Evolutionary conservation across 2,329 filamentous ascomycete species (phyloP).

Genomic region (Orbilia javanica): DNA sequence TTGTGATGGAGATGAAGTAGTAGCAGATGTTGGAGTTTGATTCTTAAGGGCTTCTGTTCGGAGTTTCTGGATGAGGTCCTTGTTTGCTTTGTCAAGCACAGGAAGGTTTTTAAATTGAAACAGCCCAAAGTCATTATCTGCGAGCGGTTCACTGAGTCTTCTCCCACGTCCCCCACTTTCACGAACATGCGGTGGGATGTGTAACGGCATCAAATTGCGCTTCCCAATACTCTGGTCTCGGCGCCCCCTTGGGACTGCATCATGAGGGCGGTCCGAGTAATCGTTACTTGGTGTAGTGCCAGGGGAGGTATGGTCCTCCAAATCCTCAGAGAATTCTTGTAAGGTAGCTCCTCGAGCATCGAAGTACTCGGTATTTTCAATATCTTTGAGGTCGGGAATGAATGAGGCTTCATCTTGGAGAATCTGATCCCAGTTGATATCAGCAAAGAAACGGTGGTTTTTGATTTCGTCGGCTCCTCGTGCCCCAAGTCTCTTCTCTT

Average conservation of each 20-base stretch:
- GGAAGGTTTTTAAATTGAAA: conserved; percentile 98
- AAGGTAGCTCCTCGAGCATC: conserved; percentile 90
- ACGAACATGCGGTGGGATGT: conserved; percentile 95
- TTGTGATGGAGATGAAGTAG: conserved; percentile 62
- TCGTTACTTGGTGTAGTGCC: conserved; percentile 77
- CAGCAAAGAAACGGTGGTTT: conserved; percentile 87
- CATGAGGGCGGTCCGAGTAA: conserved; percentile 90
- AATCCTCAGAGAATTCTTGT: conserved; percentile 91
- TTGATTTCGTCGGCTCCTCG: conserved; percentile 96
- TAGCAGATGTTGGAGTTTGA: conserved; percentile 70
- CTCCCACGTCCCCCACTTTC: conserved; percentile 80
- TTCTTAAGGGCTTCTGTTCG: conserved; percentile 87
- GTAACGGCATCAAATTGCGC: conserved; percentile 90
- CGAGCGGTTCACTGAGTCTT: conserved; percentile 88
- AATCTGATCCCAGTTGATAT: conserved; percentile 87
- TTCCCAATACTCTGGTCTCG: conserved; percentile 90
- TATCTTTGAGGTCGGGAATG: conserved; percentile 89
- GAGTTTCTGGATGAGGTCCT: conserved; percentile 97
- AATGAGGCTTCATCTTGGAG: conserved; percentile 97
- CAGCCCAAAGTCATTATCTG: conserved; percentile 91
- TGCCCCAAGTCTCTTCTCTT: conserved; percentile 82
- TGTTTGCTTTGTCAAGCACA: conserved; percentile 97
- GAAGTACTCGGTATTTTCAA: conserved; percentile 98
- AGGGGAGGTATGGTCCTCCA: conserved; percentile 87
- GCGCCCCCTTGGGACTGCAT: conserved; percentile 89